Base-by-base conservation (phyloP, 129 eudicot species). In the Chrysanthemum lavandulifolium region DNA sequence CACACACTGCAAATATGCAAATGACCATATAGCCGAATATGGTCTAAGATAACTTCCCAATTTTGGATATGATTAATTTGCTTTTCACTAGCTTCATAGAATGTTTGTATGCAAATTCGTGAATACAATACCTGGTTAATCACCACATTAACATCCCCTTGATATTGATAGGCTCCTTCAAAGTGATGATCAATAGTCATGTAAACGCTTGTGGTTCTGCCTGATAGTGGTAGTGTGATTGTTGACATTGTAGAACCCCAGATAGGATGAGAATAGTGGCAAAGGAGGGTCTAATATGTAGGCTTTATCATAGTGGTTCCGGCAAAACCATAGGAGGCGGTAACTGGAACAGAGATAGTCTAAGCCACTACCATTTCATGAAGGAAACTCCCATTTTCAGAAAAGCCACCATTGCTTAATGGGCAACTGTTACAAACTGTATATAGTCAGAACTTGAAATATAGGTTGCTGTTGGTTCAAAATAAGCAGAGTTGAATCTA, bases 341-440 rank as follows among this genome's bases (percentile, higher is more conserved):
- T 19, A 71, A 60, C 13, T 27, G 64, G 74, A 58, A 21, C 36
- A 12, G 74, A 2, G 10, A 27, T 54, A 3, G 52, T 69, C 29
- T 54, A 53, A 6, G 74, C 71, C 66, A 66, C 36, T 53, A 6
- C 18, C 67, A 18, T 67, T 45, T 12, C 52, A 43, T 73, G 70
- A 62, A 73, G 19, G 33, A 62, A 25, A 50, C 70, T 15, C 29
- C 63, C 56, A 18, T 33, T 50, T 58, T 29, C 29, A 21, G 50
- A 23, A 31, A 61, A 72, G 68, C 66, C 12, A 75, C 36, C 58
- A 29, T 47, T 29, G 52, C 45, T 50, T 51, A 51, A 61, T 14
- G 12, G 6, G 43, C 21, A 72, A 77, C 78, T 78, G 69, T 47
- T 16, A 58, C 72, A 78, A 27, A 71, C 3, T 16, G 27, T 54